Conservation (phyloP, 345 rosid species). For the Clarkia xantiana region DNA sequence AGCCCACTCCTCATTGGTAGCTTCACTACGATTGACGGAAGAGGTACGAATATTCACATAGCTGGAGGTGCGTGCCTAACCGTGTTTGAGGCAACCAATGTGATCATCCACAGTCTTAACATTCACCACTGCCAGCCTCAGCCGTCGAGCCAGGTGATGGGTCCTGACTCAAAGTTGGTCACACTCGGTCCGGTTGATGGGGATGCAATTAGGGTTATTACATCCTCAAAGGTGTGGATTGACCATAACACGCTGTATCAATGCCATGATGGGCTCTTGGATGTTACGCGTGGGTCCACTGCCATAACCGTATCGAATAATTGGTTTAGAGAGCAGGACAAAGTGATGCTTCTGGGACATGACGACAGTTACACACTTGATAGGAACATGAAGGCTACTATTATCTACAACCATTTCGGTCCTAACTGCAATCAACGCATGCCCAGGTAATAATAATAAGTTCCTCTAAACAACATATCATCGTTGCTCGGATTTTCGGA, state of each 20-base stretch:
- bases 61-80: slow-evolving; percentile 32
- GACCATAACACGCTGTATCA: slow-evolving; percentile 46
- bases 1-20: slow-evolving; percentile 51
- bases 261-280: slow-evolving; percentile 9
- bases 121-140: slow-evolving; percentile 60
- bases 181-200: slow-evolving; percentile 24
- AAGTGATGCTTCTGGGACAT: slow-evolving; percentile 56
- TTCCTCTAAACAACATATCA: too few species aligned
- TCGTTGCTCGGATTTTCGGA: too few species aligned
- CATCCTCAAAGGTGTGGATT: slow-evolving; percentile 58
- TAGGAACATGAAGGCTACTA: too few species aligned
- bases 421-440: slow-evolving; percentile 78
- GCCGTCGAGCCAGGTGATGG: slow-evolving; percentile 42
- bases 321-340: slow-evolving; percentile 66
- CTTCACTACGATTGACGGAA: slow-evolving; percentile 63
- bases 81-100: slow-evolving; percentile 27
- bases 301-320: slow-evolving; percentile 53
- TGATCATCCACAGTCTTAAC: slow-evolving; percentile 57
- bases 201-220: slow-evolving; percentile 53
- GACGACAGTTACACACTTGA: too few species aligned
- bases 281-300: slow-evolving; percentile 50
- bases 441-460: slow-evolving; percentile 43
- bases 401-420: slow-evolving; percentile 54
- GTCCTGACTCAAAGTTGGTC: slow-evolving; percentile 29
- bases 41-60: slow-evolving; percentile 42